Evolutionary conservation across 345 rosid species (phyloP).

Genomic region (Euphorbia peplus): DNA sequence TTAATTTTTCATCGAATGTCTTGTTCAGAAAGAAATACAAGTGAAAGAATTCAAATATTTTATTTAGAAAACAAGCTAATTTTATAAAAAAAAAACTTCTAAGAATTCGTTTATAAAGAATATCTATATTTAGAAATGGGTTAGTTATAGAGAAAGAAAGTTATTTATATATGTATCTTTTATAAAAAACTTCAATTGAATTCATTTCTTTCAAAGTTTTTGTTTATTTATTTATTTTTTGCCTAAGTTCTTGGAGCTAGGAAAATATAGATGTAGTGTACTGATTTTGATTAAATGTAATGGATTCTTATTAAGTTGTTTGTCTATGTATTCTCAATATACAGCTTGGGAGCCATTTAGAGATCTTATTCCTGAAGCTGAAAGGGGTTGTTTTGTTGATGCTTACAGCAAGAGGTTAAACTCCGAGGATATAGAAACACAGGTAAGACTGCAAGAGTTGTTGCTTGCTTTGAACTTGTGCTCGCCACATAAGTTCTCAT

Average conservation of each 20-base stretch:
- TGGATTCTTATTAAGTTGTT: constrained; percentile 1
- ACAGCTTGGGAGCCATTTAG: constrained; percentile 95
- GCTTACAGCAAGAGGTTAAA: constrained; percentile 80
- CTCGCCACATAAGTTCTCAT: neutral
- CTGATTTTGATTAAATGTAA: constrained; percentile 6
- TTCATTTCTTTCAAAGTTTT: no score
- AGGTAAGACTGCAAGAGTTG: constrained; percentile 42
- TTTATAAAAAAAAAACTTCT: no score
- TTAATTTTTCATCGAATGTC: no score
- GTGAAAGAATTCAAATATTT: no score
- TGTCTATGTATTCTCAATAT: constrained; percentile 11
- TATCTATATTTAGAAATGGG: no score
- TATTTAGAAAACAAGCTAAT: no score
- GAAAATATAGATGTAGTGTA: neutral
- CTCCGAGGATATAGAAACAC: constrained; percentile 76
- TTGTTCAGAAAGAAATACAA: no score
- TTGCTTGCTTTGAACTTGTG: neutral
- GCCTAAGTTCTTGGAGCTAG: neutral
- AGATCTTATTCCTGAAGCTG: constrained; percentile 86
- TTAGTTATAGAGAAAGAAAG: no score
- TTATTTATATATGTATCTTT: no score
- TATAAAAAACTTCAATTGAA: no score
- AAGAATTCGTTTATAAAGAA: no score
- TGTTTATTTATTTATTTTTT: no score
- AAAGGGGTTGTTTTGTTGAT: constrained; percentile 59